These are phyloP conservation scores for Dothideomycetes sp. DNA, from an alignment of 2,329 filamentous ascomycete species.

Conservation along the genomic window DNA sequence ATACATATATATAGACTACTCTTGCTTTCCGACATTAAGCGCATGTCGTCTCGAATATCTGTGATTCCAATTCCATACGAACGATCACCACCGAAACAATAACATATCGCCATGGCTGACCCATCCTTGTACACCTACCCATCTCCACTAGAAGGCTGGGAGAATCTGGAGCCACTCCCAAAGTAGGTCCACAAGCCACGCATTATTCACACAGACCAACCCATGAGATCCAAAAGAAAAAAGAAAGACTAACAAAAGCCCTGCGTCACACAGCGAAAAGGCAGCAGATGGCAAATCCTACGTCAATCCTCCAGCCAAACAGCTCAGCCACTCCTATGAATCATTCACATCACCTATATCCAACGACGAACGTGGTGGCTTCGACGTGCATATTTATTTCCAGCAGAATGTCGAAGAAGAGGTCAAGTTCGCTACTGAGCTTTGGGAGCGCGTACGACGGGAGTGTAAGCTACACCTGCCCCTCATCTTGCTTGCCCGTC, in stretches of 20 bases:
- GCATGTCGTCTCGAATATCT: too few species aligned
- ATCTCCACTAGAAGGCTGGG: slow-evolving; percentile 42
- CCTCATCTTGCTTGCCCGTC: slow-evolving; percentile 2
- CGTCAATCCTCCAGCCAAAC: slow-evolving; percentile 51
- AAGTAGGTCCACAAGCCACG: slow-evolving; percentile 20
- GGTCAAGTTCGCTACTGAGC: slow-evolving; percentile 53
- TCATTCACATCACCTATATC: slow-evolving; percentile 58
- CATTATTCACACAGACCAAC: background rate
- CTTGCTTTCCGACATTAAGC: too few species aligned
- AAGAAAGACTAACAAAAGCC: too few species aligned
- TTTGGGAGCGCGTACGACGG: slow-evolving; percentile 67
- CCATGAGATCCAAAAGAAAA: background rate
- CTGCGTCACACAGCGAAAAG: slow-evolving; percentile 46
- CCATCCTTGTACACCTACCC: slow-evolving; percentile 43
- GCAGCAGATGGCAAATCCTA: slow-evolving; percentile 68
- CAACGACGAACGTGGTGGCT: slow-evolving; percentile 57
- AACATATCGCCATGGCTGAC: slow-evolving; percentile 32
- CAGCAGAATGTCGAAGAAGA: slow-evolving; percentile 52
- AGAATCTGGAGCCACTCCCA: slow-evolving; percentile 35
- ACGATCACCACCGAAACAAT: too few species aligned
- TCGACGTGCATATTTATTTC: slow-evolving; percentile 84
- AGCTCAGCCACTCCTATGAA: slow-evolving; percentile 55
- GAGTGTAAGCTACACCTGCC: slow-evolving; percentile 62
- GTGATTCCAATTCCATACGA: too few species aligned
- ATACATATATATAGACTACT: too few species aligned